A percentile compares a stretch with the other conserved stretches of the same genome.
Conservation (phyloP, 2,329 filamentous ascomycete genomes). For the Incumbomyces lentus region DNA sequence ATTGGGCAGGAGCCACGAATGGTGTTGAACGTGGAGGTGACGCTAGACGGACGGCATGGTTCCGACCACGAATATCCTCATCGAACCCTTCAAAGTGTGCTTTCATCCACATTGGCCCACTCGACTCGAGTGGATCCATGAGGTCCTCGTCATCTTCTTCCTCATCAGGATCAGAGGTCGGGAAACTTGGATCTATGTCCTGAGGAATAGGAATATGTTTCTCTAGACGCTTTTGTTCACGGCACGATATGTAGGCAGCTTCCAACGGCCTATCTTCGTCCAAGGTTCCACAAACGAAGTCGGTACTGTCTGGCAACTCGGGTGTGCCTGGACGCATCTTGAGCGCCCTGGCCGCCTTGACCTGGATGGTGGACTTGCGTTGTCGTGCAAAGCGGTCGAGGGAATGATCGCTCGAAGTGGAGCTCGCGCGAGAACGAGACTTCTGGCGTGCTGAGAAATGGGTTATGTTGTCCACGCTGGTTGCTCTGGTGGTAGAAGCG, state of each 20-base stretch:
- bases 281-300: slow-evolving; percentile 96
- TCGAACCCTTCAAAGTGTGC: slow-evolving; percentile 61
- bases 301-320: slow-evolving; percentile 89
- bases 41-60: slow-evolving; percentile 36
- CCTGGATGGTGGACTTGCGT: slow-evolving; percentile 16
- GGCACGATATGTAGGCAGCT: slow-evolving; percentile 77
- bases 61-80: slow-evolving; percentile 36
- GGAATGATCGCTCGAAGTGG: slow-evolving; percentile 33
- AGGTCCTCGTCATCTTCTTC: slow-evolving; percentile 59
- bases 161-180: slow-evolving; percentile 82
- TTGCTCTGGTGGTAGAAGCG: slow-evolving; percentile 35
- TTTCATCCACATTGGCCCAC: slow-evolving; percentile 49
- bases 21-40: slow-evolving; percentile 51
- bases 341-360: slow-evolving; percentile 19
- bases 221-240: slow-evolving; percentile 68
- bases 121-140: slow-evolving; percentile 50
- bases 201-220: slow-evolving; percentile 82
- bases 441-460: slow-evolving; percentile 33
- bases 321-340: slow-evolving; percentile 60
- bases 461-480: slow-evolving; percentile 43
- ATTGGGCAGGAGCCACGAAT: slow-evolving; percentile 44
- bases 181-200: slow-evolving; percentile 95
- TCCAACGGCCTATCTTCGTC: slow-evolving; percentile 94
- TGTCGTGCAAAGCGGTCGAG: slow-evolving; percentile 2
- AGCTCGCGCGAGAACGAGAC: slow-evolving; percentile 39